Evolutionary conservation across 768 basidiomycete genomes (phyloP).

Genomic region (Suillus fuscotomentosus): DNA sequence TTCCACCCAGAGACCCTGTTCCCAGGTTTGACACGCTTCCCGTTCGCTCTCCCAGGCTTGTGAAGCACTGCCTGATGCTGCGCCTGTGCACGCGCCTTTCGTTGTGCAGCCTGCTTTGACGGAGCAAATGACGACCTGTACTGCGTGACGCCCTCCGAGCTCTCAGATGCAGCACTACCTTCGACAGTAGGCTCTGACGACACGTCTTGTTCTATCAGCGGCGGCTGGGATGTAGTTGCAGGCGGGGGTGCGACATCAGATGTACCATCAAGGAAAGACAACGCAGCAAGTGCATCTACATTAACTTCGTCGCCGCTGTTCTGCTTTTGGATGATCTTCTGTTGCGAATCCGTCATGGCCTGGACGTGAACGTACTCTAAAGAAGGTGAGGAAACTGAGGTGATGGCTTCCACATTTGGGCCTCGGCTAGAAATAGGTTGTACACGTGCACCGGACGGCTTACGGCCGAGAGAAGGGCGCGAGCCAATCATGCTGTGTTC

Average conservation of each 20-base stretch:
- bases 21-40: conserved; percentile 40
- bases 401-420: conserved; percentile 29
- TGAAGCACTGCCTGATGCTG: conserved; percentile 77
- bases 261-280: conserved; percentile 66
- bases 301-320: conserved; percentile 46
- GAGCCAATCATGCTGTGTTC: conserved; percentile 37
- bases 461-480: conserved; percentile 50
- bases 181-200: conserved; percentile 37
- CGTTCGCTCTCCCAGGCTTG: conserved; percentile 63
- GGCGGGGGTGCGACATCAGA: conserved; percentile 10
- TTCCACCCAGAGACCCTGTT: conserved; percentile 45
- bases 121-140: conserved; percentile 89
- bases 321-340: conserved; percentile 15
- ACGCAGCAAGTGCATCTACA: conserved; percentile 73
- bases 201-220: conserved; percentile 23
- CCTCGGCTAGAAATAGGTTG: conserved; percentile 38
- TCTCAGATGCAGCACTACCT: conserved; percentile 15
- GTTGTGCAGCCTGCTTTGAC: conserved; percentile 78
- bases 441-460: conserved; percentile 84
- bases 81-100: conserved; percentile 81
- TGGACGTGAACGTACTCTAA: conserved; percentile 29
- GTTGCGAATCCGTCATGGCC: conserved; percentile 29
- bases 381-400: conserved; percentile 39
- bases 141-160: conserved; percentile 34
- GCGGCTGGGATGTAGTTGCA: conserved; percentile 16